Base-by-base conservation (phyloP, 768 basidiomycete genomes). In the Kwoniella europaea region DNA sequence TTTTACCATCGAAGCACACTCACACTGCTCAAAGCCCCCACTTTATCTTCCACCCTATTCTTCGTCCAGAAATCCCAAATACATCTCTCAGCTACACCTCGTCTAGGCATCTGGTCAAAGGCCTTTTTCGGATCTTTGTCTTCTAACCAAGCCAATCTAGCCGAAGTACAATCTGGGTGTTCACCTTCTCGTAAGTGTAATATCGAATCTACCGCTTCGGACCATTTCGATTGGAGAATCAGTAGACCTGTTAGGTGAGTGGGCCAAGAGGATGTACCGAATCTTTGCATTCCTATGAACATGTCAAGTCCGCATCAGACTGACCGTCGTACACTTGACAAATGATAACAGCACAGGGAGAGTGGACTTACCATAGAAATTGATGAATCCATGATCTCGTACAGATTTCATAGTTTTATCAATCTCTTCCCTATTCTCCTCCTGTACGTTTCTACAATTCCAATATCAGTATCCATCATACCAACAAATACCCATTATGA, bases 221-320 rank as follows among this genome's bases (percentile, higher is more conserved):
- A 89, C 95, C 95, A 99, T 73, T 98, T 90, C 1, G 91, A 91
- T 76, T 89, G 89, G 24, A 99, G 87, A 50, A 99, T 86, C 4
- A 93, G 92, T 20, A 98, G 87, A 18, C 97, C 97, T 66, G 98
- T 95, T 2, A 91, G 86, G 79, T 99, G 97, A 0, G 97, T 98
- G 4, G 96, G 94, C 50, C 98, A 90, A 42, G 93, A 90, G 16
- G 97, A 94, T 2, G 95, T 98, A 59, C 97, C 97, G 84, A 99
- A 99, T 12, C 97, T 91, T 79, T 99, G 97, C 96, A 99, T 98
- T 56, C 96, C 94, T 81, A 57, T 1, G 24, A 15, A 57, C 3
- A 53, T 15, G 7, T n/a, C 92, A 52, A 56, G 13, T 22, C 18
- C 27, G 1, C 0, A 35, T 35, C 35, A 35, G 35, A 35, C 7